Evolutionary conservation across 805 yeast species (phyloP), one percentile per base, ranked within the genome.

Genomic region (Ogataea paraovalis): DNA sequence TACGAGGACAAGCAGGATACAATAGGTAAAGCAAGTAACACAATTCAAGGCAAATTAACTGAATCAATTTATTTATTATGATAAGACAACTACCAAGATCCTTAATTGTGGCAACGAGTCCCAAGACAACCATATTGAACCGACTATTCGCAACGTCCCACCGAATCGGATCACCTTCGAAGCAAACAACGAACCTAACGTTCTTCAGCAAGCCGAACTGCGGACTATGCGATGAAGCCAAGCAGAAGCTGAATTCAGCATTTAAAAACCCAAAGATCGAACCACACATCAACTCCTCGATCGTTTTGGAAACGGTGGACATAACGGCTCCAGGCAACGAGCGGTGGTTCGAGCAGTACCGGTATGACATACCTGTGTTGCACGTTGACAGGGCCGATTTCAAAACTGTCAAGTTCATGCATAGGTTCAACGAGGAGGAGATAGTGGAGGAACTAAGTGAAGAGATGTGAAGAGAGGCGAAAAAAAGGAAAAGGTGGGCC

Each of bases 361-460:
- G 90, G 55, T 85, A 80, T 60, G 95, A 86, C 59, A 84, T 86
- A 5, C 95, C 95, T 0, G 95, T 86, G 0, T 59, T 86, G 38
- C 91, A 86, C 60, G 71, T 86, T 8, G 83, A 82, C 55, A 69
- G 81, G 48, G 75, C 74, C 44, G 58, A 58, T 3, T 67, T 58
- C 30, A 70, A 75, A 41, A 74, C 82, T 2, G 73, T 75, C 4
- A 82, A 80, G 56, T 79, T 82, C 59, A 84, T 85, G 85, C 92
- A 86, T 64, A 73, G 79, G 46, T 74, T 86, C 47, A 68, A 80
- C 46, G 73, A 74, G 40, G 76, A 75, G 4, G 82, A 81, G 48
- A 60, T 85, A 3, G 53, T 73, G 13, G 80, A 77, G 19, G 85
- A 78, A 54, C 68, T 84, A 22, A 60, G 58, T 27, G 71, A 71